Conservation (phyloP, 2,329 filamentous ascomycete genomes). For the Orbilia quercus region DNA sequence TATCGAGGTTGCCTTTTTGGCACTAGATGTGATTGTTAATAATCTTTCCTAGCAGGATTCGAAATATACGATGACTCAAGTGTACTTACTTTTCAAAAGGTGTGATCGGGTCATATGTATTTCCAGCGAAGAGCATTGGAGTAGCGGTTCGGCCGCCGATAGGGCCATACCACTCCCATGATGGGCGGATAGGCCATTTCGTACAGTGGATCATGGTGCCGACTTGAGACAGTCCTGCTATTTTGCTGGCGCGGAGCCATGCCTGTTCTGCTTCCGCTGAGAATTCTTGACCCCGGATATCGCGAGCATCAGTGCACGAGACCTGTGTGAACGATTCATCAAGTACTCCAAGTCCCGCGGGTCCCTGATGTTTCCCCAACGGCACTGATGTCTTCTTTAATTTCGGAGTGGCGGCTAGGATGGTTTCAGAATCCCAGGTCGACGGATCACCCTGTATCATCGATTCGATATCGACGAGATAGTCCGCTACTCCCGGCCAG, state of each 20-base stretch:
- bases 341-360: neutral
- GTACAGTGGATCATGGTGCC: conserved; percentile 10
- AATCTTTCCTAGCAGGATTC: neutral
- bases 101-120: conserved; percentile 39
- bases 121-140: conserved; percentile 41
- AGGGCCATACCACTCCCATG: conserved; percentile 50
- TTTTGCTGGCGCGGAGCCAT: conserved; percentile 27
- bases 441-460: conserved; percentile 4
- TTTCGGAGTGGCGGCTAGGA: neutral
- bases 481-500: conserved; percentile 30
- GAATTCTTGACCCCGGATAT: conserved; percentile 21
- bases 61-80: neutral
- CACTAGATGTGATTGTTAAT: conserved; percentile 1
- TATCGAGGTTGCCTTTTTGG: conserved; percentile 29
- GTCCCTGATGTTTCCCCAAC: neutral
- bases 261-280: conserved; percentile 16
- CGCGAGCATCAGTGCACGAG: conserved; percentile 32
- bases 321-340: conserved; percentile 29
- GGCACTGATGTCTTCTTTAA: neutral
- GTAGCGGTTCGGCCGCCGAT: conserved; percentile 38
- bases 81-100: conserved; percentile 50
- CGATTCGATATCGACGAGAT: conserved; percentile 19
- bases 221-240: conserved; percentile 15
- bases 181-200: conserved; percentile 36
- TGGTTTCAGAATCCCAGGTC: conserved; percentile 21